Percentiles rank a stretch among this genome's conserved stretches.
phyloP scores from a whole-genome alignment of 177 flowering plant species.

The Tripterygium wilfordii region DNA sequence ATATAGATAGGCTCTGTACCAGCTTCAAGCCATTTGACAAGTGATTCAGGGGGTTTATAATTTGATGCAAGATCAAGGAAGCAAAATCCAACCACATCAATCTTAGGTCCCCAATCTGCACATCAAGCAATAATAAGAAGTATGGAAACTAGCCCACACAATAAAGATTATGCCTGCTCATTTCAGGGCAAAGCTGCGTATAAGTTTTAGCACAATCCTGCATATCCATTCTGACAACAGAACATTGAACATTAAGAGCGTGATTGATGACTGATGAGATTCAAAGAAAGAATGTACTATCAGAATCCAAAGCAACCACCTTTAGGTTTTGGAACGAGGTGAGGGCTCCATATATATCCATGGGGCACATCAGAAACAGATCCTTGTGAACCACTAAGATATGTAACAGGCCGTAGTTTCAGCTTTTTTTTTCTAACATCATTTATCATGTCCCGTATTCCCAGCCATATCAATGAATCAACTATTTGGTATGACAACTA shows the following conservation, averaged over 20 bases:
- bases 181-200: too few species aligned
- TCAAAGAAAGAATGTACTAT: neutral
- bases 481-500: conserved; percentile 98
- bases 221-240: too few species aligned
- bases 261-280: neutral
- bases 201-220: too few species aligned
- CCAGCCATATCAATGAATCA: conserved; percentile 93
- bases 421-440: conserved; percentile 88
- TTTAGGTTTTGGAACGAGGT: conserved; percentile 99
- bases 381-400: conserved; percentile 86
- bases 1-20: conserved; percentile 86
- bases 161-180: too few species aligned
- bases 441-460: conserved; percentile 94
- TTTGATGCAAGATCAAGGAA: conserved; percentile 96
- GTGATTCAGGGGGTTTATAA: conserved; percentile 82
- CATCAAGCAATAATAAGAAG: neutral
- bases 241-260: too few species aligned
- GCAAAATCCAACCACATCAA: conserved; percentile 99
- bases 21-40: conserved; percentile 76
- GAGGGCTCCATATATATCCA: conserved; percentile 99
- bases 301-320: conserved; percentile 34
- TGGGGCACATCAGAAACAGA: conserved; percentile 68
- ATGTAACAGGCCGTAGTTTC: conserved; percentile 87
- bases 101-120: conserved; percentile 98
- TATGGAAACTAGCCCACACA: neutral